Evolutionary conservation across 768 basidiomycete species (phyloP), one percentile per base, ranked within the genome.

Genomic region (Boletellus ananas): DNA sequence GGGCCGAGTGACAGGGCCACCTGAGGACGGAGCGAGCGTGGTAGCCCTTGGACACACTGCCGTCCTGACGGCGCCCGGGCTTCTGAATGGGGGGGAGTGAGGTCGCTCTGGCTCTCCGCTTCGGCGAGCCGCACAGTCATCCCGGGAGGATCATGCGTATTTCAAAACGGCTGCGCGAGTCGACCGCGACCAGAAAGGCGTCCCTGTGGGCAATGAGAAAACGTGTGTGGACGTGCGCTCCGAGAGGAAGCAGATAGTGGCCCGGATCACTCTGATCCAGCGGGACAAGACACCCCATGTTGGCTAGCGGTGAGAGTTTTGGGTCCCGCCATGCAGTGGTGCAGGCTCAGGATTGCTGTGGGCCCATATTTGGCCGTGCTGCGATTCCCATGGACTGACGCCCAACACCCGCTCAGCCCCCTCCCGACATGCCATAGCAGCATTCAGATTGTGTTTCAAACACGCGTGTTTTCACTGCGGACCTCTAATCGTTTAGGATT

Each of bases 401-500:
- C 36, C 17, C 29, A n/a, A 31, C 3, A 6, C 11, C 13, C 42
- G 31, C 33, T 10, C 4, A 29, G 16, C 11, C 37, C 21, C 20
- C 43, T 25, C 37, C 39, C 34, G 40, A 6, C 34, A 35, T 45
- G 21, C 48, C 35, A 34, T 25, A 38, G 38, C 10, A 58, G 43
- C 9, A 42, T 17, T n/a, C 21, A n/a, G 33, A 21, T 14, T 16
- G 38, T 44, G 55, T 53, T 54, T 43, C 45, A 37, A 36, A 42
- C 35, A 9, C 36, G 38, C 37, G 39, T 43, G 41, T 42, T 44
- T 55, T 47, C 43, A 38, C 31, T 40, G 46, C 51, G 60, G 60
- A 55, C 52, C 49, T 36, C 33, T 12, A 50, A 45, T 27, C 9
- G 3, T 0, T 36, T 53, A 9, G 7, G 40, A 64, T 65, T 62